phyloP scores from a whole-genome alignment of 768 basidiomycete species.

The Lactarius hengduanensis region DNA sequence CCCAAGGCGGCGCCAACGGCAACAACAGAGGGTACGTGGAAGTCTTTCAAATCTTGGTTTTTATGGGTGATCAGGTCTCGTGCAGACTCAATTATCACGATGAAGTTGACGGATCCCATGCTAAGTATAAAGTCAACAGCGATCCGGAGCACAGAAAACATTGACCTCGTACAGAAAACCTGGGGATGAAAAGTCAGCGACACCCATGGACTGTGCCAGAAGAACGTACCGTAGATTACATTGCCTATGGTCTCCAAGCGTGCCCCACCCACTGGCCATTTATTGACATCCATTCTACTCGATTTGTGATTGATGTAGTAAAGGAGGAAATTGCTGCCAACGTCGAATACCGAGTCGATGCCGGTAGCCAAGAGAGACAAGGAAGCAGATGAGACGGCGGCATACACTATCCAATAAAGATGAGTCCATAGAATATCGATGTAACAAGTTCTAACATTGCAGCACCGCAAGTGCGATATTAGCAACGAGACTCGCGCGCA shows the following conservation, averaged over 20 bases:
- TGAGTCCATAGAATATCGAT: slow-evolving; percentile 1
- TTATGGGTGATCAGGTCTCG: slow-evolving; percentile 63
- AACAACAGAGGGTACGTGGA: slow-evolving; percentile 81
- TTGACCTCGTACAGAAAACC: slow-evolving; percentile 46
- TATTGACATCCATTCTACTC: slow-evolving; percentile 65
- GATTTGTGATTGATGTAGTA: slow-evolving; percentile 79
- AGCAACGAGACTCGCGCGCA: slow-evolving; percentile 76
- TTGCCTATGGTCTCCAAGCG: slow-evolving; percentile 89
- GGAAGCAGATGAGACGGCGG: slow-evolving; percentile 80
- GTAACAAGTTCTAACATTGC: slow-evolving; percentile 51
- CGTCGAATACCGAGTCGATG: slow-evolving; percentile 84
- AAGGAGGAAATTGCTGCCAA: slow-evolving; percentile 80
- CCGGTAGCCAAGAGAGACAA: slow-evolving; percentile 86
- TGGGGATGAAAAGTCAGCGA: slow-evolving; percentile 29
- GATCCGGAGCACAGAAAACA: not conserved
- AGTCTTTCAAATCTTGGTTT: slow-evolving; percentile 52
- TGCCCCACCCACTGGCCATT: slow-evolving; percentile 93
- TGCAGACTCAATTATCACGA: slow-evolving; percentile 85
- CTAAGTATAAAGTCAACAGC: slow-evolving; percentile 39
- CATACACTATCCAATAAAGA: slow-evolving; percentile 64
- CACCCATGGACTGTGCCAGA: slow-evolving; percentile 17
- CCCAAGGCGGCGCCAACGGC: slow-evolving; percentile 84
- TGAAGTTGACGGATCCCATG: slow-evolving; percentile 89
- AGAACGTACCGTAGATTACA: slow-evolving; percentile 66
- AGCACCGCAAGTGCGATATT: slow-evolving; percentile 73